These are phyloP conservation scores for Aspergillus flavus DNA, from an alignment of 2,329 filamentous ascomycete genomes.

Conservation along the genomic window DNA sequence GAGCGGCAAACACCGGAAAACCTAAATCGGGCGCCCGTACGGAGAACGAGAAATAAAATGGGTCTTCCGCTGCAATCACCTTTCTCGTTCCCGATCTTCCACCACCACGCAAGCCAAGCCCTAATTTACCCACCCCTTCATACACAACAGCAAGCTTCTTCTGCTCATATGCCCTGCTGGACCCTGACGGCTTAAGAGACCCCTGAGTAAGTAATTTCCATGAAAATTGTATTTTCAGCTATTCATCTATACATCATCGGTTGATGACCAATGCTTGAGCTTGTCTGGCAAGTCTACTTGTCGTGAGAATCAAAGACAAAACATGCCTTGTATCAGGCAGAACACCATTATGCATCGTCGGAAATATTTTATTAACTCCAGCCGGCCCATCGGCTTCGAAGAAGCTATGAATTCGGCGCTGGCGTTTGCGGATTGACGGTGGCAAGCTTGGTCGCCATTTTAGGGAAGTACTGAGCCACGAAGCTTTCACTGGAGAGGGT, in stretches of 20 bases:
- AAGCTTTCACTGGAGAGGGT: slow-evolving; percentile 65
- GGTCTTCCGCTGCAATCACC: too few species aligned
- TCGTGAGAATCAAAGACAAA: not conserved
- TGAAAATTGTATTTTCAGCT: not conserved
- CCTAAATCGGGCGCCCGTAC: not conserved
- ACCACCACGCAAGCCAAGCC: not conserved
- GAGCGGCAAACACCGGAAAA: slow-evolving; percentile 18
- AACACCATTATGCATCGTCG: not conserved
- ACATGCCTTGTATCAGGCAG: not conserved
- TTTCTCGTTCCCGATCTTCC: not conserved
- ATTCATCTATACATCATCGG: not conserved
- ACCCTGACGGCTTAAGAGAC: not conserved
- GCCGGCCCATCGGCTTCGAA: not conserved
- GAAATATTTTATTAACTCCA: not conserved
- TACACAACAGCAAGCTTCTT: not conserved
- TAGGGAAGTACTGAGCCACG: slow-evolving; percentile 74
- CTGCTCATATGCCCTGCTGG: not conserved
- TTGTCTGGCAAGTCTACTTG: not conserved
- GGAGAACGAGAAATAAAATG: not conserved
- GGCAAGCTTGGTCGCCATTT: slow-evolving; percentile 63
- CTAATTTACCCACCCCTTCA: not conserved
- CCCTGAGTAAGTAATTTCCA: not conserved
- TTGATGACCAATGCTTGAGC: not conserved
- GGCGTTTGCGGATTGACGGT: slow-evolving; percentile 6
- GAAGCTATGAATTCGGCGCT: not conserved